phyloP scores from a whole-genome alignment of 495 filamentous ascomycete species.

The Daldinia vernicosa region DNA sequence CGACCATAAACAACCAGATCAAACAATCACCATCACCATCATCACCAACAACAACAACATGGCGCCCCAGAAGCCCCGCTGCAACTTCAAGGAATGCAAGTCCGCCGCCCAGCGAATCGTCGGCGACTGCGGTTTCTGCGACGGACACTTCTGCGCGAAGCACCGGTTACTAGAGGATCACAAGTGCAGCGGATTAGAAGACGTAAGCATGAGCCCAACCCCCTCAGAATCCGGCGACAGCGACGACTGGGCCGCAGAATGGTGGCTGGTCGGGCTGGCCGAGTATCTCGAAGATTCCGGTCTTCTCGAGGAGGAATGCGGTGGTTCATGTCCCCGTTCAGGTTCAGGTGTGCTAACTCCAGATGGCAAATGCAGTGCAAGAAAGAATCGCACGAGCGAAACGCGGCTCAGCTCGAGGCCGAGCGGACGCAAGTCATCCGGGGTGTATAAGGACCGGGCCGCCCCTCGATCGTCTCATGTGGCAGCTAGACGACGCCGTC shows the following conservation, averaged over 20 bases:
- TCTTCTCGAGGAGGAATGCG: constrained; percentile 34
- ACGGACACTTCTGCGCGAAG: constrained; percentile 91
- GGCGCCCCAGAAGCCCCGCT: constrained; percentile 82
- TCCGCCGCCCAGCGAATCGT: constrained; percentile 87
- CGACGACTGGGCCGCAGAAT: constrained; percentile 37
- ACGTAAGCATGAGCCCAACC: constrained; percentile 62
- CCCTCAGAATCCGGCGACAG: constrained; percentile 5
- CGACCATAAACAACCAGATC: not conserved
- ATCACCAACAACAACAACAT: constrained; percentile 47
- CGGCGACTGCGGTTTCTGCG: constrained; percentile 95
- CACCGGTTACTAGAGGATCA: constrained; percentile 94
- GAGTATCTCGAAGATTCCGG: constrained; percentile 49
- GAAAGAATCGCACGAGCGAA: constrained; percentile 91
- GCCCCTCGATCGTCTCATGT: constrained; percentile 1
- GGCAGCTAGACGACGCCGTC: not conserved
- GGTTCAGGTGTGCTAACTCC: constrained; percentile 42
- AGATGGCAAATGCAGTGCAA: constrained; percentile 70
- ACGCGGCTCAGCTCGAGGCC: constrained; percentile 87
- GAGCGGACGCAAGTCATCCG: constrained; percentile 77
- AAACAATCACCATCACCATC: not conserved
- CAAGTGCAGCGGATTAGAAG: constrained; percentile 90
- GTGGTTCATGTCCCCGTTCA: constrained; percentile 12
- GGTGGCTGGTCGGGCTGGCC: constrained; percentile 61
- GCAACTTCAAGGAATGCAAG: constrained; percentile 88
- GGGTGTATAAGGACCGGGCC: constrained; percentile 52